Base-by-base conservation (phyloP, 2,329 filamentous ascomycete genomes). In the Trematosphaeria pertusa region DNA sequence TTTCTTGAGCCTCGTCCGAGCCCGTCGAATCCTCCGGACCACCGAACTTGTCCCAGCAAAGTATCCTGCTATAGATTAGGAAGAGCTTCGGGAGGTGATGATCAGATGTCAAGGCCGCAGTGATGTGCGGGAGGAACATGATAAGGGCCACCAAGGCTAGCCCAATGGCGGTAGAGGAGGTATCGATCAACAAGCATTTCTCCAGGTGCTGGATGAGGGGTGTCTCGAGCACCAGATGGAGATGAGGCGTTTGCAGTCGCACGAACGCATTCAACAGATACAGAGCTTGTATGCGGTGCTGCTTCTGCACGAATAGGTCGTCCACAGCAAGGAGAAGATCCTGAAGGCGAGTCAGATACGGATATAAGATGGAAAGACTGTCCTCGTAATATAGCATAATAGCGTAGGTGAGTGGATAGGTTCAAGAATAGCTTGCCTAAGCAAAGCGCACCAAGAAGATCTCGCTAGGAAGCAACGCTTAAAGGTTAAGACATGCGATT, bases 71-170 rank as follows among this genome's bases (percentile, higher is more conserved):
- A 67, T 94, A 94, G 41, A 94, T 86, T 51, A 91, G 87, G 78
- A 93, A 94, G 14, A 94, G 75, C 15, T 84, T 83, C 21, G 88
- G 86, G 5, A 94, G 77, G 62, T 87, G 81, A 19, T 70, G 61
- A 18, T 70, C 63, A 1, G 83, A 79, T 2, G 85, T 83, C 11
- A 92, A 73, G 2, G 87, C 86, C 57, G 82, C 86, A 1, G 89
- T 89, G 70, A 93, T 89, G 64, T 92, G 88, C 1, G 89, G 89
- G 38, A 94, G 71, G 20, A 93, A 83, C 89, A 94, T 94, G 55
- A 89, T 87, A 48, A 94, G 72, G 6, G 85, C 83, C 4, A 87
- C 88, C 41, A 94, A 75, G 1, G 88, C 87, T 33, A 91, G 75
- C 1, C 88, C 88, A n/a, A 93, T 80, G 3, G 88, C 83, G 0